Evolutionary conservation across 305 asterid genomes (phyloP).

Genomic region (Fraxinus ornus): DNA sequence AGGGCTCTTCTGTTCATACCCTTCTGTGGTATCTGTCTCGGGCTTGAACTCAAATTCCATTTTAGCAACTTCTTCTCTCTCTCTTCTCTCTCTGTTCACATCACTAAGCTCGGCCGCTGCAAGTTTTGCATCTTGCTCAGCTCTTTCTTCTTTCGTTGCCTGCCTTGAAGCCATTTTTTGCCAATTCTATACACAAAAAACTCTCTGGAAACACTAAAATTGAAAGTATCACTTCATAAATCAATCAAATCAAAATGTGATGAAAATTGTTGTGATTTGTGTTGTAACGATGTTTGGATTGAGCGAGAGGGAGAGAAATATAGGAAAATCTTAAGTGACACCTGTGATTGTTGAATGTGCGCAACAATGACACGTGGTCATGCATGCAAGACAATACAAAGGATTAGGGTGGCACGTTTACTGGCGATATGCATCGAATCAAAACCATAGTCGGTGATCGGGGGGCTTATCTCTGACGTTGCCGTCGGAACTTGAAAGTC

Average conservation of each 20-base stretch:
- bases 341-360: background rate
- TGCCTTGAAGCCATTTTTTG: constrained; percentile 50
- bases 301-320: constrained; percentile 5
- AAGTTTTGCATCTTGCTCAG: constrained; percentile 51
- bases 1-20: constrained; percentile 34
- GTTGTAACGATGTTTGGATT: background rate
- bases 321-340: constrained; percentile 12
- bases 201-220: background rate
- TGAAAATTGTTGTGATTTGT: background rate
- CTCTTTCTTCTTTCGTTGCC: constrained; percentile 44
- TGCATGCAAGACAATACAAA: background rate
- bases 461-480: background rate
- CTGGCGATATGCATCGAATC: background rate
- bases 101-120: constrained; percentile 65
- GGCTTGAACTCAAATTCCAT: background rate
- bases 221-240: background rate
- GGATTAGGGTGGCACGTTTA: background rate
- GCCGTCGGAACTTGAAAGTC: background rate
- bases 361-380: constrained; percentile 21
- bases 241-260: background rate
- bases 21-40: background rate
- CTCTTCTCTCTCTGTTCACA: constrained; percentile 39
- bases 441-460: background rate
- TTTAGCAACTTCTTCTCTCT: background rate
- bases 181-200: background rate